These are phyloP conservation scores for Sphagnum magellanicum DNA, from an alignment of 228 moss, liverwort and hornwort genomes.

Conservation along the genomic window DNA sequence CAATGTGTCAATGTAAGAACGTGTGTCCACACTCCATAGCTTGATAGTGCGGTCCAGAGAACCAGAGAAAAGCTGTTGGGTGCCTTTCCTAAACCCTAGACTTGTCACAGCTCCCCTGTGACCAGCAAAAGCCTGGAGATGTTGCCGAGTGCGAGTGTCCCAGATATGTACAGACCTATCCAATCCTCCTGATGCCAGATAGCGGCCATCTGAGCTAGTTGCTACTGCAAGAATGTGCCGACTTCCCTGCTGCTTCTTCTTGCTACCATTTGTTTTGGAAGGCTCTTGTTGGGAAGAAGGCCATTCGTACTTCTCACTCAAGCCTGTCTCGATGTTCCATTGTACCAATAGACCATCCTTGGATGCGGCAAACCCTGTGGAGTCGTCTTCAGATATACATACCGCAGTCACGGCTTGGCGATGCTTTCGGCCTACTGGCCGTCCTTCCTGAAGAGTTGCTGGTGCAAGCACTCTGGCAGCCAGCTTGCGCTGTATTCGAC, in stretches of 20 bases:
- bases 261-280: conserved; percentile 45
- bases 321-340: conserved; percentile 86
- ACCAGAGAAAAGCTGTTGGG: conserved; percentile 90
- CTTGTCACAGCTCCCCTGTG: conserved; percentile 92
- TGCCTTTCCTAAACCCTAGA: conserved; percentile 87
- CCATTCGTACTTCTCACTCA: conserved; percentile 70
- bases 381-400: conserved; percentile 71
- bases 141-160: conserved; percentile 89
- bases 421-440: conserved; percentile 71
- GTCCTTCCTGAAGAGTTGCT: conserved; percentile 32
- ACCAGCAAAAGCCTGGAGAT: conserved; percentile 84
- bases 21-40: conserved; percentile 94
- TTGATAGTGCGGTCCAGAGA: conserved; percentile 85
- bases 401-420: conserved; percentile 89
- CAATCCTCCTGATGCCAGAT: conserved; percentile 86
- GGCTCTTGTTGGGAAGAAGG: conserved; percentile 27
- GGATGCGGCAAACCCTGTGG: conserved; percentile 80
- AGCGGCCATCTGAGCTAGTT: conserved; percentile 87
- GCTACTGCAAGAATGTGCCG: conserved; percentile 81
- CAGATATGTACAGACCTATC: conserved; percentile 82
- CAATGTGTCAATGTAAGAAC: conserved; percentile 87
- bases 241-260: conserved; percentile 58
- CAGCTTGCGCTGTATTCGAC: conserved; percentile 78
- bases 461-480: conserved; percentile 72
- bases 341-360: conserved; percentile 90